These are phyloP conservation scores for Bruguiera hainesii DNA, from an alignment of 441 rosid genomes.

Conservation along the genomic window DNA sequence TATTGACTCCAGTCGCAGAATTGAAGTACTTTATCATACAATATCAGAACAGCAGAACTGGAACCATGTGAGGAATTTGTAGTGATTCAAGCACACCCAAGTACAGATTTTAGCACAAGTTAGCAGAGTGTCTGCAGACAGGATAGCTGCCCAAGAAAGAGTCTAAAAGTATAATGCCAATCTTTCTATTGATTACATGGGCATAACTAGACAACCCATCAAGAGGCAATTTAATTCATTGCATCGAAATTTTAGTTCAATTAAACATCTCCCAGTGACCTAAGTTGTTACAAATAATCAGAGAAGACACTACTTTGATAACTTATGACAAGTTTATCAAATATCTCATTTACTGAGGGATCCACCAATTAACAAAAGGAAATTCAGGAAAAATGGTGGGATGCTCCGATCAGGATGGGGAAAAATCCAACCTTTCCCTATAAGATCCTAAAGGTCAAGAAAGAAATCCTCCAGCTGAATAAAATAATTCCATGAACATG, in stretches of 20 bases:
- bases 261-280: too few species aligned
- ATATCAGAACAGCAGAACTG: neutral
- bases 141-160: neutral
- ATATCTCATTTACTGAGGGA: neutral
- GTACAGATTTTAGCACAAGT: neutral
- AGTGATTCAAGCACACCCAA: neutral
- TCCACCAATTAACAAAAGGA: neutral
- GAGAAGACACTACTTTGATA: too few species aligned
- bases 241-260: too few species aligned
- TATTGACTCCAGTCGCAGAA: neutral
- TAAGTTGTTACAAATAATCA: too few species aligned
- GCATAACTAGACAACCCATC: too few species aligned
- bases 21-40: neutral
- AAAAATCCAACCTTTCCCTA: neutral
- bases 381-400: neutral
- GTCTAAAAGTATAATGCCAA: neutral
- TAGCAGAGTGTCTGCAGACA: neutral
- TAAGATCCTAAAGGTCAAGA: too few species aligned
- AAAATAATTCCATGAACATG: slow-evolving; percentile 2
- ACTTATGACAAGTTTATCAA: too few species aligned
- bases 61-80: neutral
- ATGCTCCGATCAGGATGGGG: neutral
- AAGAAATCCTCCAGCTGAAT: neutral
- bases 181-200: neutral
- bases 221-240: too few species aligned